Evolutionary conservation across 2,329 filamentous ascomycete genomes (phyloP).

Genomic region (Macrophomina tecta): DNA sequence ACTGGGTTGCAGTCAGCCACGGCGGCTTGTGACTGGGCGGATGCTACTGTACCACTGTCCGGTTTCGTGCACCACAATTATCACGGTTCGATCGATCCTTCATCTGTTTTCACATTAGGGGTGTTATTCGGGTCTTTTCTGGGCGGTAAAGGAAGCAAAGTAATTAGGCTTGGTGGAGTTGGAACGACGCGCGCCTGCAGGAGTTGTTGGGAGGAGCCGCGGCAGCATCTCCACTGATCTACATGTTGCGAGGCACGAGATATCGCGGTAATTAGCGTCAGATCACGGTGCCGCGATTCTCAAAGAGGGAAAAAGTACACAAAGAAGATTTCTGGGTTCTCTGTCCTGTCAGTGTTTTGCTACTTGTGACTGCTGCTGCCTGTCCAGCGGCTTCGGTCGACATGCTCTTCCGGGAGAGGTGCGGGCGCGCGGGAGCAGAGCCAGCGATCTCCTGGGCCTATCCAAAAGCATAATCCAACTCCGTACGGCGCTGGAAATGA

Average conservation of each 20-base stretch:
- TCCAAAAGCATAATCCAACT: slow-evolving; percentile 12
- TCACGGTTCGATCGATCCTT: slow-evolving; percentile 17
- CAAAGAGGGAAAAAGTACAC: slow-evolving; percentile 20
- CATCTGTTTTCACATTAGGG: not conserved
- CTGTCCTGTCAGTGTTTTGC: not conserved
- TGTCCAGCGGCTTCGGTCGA: not conserved
- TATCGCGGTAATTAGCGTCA: slow-evolving; percentile 24
- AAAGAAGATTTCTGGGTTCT: slow-evolving; percentile 24
- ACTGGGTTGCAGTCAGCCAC: not conserved
- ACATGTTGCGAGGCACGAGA: slow-evolving; percentile 10
- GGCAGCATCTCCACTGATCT: slow-evolving; percentile 12
- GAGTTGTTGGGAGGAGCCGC: not conserved
- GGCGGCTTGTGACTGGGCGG: not conserved
- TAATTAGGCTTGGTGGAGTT: slow-evolving; percentile 11
- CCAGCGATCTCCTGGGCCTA: slow-evolving; percentile 16
- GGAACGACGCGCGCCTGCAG: slow-evolving; percentile 5
- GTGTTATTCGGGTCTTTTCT: slow-evolving; percentile 6
- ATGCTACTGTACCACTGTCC: not conserved
- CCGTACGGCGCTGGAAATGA: not conserved
- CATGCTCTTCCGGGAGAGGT: not conserved
- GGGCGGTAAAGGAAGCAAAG: slow-evolving; percentile 7
- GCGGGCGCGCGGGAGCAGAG: slow-evolving; percentile 1
- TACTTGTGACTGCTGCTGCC: not conserved
- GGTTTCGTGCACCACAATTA: slow-evolving; percentile 7
- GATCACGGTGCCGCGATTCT: slow-evolving; percentile 5